phyloP scores from a whole-genome alignment of 1,139 yeast genomes.

The Pichia sp. region DNA sequence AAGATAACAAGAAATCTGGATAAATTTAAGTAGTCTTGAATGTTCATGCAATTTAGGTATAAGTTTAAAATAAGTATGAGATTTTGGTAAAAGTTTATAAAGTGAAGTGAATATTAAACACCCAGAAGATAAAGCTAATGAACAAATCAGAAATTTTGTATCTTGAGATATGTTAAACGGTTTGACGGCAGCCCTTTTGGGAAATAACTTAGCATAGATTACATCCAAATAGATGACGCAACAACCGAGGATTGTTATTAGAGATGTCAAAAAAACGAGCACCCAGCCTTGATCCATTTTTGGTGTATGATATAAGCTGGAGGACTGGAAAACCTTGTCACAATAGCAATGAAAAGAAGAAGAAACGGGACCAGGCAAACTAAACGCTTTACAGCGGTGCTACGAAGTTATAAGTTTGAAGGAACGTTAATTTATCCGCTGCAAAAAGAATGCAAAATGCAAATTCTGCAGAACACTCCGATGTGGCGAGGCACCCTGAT shows the following conservation, averaged over 20 bases:
- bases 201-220: constrained; percentile 37
- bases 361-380: neutral
- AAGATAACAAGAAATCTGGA: constrained; percentile 42
- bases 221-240: constrained; percentile 47
- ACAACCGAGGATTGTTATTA: constrained; percentile 57
- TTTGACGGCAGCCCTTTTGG: constrained; percentile 35
- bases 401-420: too few species aligned
- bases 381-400: neutral
- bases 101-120: constrained; percentile 70
- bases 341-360: neutral
- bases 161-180: constrained; percentile 55
- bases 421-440: too few species aligned
- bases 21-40: constrained; percentile 22
- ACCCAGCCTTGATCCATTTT: constrained; percentile 46
- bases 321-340: too few species aligned
- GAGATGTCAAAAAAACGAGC: constrained; percentile 48
- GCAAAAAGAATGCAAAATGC: too few species aligned
- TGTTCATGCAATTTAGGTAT: constrained; percentile 26
- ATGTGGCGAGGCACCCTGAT: neutral
- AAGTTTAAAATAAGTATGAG: constrained; percentile 35
- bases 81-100: constrained; percentile 66
- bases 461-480: neutral
- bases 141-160: constrained; percentile 54
- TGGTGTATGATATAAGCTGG: neutral
- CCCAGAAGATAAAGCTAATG: constrained; percentile 72